Evolutionary conservation across 2,329 filamentous ascomycete species (phyloP), one percentile per base, ranked within the genome.

Genomic region (Xylaria sp.): DNA sequence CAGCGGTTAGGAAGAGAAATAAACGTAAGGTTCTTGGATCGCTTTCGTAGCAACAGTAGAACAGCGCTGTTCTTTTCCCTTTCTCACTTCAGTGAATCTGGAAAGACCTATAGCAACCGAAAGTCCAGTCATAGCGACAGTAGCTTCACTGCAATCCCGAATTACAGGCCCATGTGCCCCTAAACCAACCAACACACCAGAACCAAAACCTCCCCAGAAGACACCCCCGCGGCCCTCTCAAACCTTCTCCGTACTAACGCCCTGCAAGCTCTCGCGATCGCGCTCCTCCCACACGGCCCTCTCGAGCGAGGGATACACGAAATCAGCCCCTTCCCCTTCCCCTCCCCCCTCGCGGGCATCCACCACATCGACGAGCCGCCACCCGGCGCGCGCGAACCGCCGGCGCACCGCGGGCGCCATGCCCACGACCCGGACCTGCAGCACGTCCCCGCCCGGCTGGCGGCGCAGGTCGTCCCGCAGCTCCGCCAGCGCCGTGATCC

Each of bases 391-490:
- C 22, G 50, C 57, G 24, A 71, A 69, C 7, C 67, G 63, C 17
- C 48, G 34, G 3, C 62, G 45, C 2, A 70, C 63, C 7, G 48
- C 49, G 4, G 44, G 34, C 13, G 43, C 56, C 53, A 71, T 52
- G 19, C 63, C 66, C 5, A 69, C 61, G 24, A 70, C 13, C 17
- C 68, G 60, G 13, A 71, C 55, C 48, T 67, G 66, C 22, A n/a
- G n/a, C n/a, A 71, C 66, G 6, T 54, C 50, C 7, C 47, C 40
- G 1, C 66, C 68, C 2, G 68, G 60, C 56, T 68, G 62, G 0
- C 66, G 56, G 7, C 62, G 64, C 4, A 69, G 54, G 34, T 71
- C 69, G 34, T 69, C 68, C 52, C 67, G 67, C 7, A 71, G 59
- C 59, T 70, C 68, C 2, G 59, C 63, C 1, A 71, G 63, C 1